These are phyloP conservation scores for Chaetomium globosum DNA, from an alignment of 2,329 filamentous ascomycete genomes.

Conservation along the genomic window DNA sequence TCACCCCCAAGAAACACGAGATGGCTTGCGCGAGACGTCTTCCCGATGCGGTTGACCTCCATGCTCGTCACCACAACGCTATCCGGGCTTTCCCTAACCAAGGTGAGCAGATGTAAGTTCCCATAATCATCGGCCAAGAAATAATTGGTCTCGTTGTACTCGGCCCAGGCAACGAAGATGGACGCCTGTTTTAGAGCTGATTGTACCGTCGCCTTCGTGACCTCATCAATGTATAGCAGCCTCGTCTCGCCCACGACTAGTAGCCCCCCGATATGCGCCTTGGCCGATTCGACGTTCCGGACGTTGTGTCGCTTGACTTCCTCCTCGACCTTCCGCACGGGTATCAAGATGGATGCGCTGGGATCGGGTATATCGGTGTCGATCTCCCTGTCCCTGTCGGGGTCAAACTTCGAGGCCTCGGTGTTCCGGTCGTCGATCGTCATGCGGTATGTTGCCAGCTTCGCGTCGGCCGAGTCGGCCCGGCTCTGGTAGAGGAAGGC, in stretches of 20 bases:
- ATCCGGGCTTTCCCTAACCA: slow-evolving; percentile 66
- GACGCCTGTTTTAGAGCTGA: slow-evolving; percentile 71
- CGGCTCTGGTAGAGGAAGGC: slow-evolving; percentile 61
- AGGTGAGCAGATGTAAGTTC: slow-evolving; percentile 78
- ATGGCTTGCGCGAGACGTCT: slow-evolving; percentile 73
- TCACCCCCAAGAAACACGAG: slow-evolving; percentile 76
- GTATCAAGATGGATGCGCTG: slow-evolving; percentile 64
- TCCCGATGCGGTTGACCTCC: slow-evolving; percentile 65
- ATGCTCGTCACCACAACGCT: slow-evolving; percentile 71
- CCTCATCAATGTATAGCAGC: slow-evolving; percentile 81
- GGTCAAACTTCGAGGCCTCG: slow-evolving; percentile 58
- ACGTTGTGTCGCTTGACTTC: slow-evolving; percentile 63
- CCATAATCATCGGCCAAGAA: slow-evolving; percentile 93
- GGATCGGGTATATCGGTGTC: slow-evolving; percentile 57
- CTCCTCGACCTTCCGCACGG: slow-evolving; percentile 58
- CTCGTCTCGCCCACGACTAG: slow-evolving; percentile 78
- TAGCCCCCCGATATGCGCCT: slow-evolving; percentile 67
- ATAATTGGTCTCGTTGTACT: slow-evolving; percentile 78
- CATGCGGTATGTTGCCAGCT: slow-evolving; percentile 61
- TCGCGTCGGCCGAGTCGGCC: slow-evolving; percentile 55
- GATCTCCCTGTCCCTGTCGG: slow-evolving; percentile 57
- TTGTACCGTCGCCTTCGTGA: slow-evolving; percentile 67
- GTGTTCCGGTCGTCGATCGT: slow-evolving; percentile 61
- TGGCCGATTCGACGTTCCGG: slow-evolving; percentile 55
- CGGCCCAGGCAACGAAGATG: slow-evolving; percentile 90